Evolutionary conservation across 768 basidiomycete species (phyloP).

Genomic region (Hygrocybe punicea): DNA sequence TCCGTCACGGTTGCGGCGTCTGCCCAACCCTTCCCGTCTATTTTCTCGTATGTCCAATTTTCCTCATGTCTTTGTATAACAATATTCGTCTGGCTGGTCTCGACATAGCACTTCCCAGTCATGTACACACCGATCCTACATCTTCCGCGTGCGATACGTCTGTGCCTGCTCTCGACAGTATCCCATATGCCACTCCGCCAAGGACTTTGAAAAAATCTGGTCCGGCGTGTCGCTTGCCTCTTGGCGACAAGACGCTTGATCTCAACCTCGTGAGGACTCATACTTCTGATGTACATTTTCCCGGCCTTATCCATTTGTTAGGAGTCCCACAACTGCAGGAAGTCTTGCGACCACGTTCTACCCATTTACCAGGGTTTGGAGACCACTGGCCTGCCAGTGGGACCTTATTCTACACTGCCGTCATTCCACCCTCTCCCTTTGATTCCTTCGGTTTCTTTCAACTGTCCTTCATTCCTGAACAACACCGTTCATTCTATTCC

Average conservation of each 20-base stretch:
- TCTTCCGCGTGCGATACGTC: conserved; percentile 24
- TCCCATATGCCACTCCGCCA: conserved; percentile 13
- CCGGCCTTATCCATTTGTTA: neutral
- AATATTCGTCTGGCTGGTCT: conserved; percentile 31
- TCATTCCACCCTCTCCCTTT: conserved; percentile 20
- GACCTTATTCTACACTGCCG: conserved; percentile 3
- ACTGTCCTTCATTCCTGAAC: conserved; percentile 38
- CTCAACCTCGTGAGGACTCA: conserved; percentile 15
- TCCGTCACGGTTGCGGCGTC: no score
- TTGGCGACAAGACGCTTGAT: conserved; percentile 31
- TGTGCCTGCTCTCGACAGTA: conserved; percentile 17
- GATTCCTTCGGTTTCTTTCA: conserved; percentile 35
- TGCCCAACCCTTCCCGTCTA: no score
- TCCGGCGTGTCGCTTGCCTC: conserved; percentile 24
- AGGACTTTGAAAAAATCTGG: conserved; percentile 1
- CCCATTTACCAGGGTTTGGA: neutral
- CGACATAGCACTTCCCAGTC: conserved; percentile 31
- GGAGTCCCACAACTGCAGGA: neutral
- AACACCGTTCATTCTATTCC: conserved; percentile 18
- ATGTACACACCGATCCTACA: conserved; percentile 27
- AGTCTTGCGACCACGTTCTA: neutral
- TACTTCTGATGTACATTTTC: conserved; percentile 13
- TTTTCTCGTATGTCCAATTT: neutral
- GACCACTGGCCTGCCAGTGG: no score
- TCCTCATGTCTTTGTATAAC: neutral